A percentile compares a stretch with the other conserved stretches of the same genome.
Conservation (phyloP, 1,284 basidiomycete species). For the Agaricales sp. region DNA sequence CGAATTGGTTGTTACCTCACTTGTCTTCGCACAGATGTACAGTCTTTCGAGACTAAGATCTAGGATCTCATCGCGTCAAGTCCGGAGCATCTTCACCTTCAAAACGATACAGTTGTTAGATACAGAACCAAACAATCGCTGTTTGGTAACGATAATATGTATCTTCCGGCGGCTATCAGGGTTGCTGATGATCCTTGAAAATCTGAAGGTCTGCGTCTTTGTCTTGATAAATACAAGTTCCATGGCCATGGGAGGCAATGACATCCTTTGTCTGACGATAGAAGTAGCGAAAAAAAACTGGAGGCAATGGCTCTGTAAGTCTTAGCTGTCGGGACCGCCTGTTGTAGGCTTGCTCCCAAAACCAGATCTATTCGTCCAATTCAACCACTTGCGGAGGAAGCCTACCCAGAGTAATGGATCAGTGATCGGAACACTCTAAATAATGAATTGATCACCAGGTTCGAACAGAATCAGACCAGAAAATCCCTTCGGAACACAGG, state of each 20-base stretch:
- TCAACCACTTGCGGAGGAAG: not conserved
- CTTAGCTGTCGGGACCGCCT: not conserved
- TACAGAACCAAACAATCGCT: not conserved
- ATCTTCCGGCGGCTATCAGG: not conserved
- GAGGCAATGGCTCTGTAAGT: not conserved
- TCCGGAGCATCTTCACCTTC: not conserved
- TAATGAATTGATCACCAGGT: not conserved
- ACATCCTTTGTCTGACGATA: not conserved
- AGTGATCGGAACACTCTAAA: conserved; percentile 3
- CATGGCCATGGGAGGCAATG: not conserved
- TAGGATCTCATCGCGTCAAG: not conserved
- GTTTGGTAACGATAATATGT: not conserved
- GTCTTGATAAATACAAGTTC: not conserved
- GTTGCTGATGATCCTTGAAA: not conserved
- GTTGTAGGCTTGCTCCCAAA: not conserved
- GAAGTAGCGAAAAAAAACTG: no score
- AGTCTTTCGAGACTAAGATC: no score
- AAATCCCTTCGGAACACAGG: not conserved
- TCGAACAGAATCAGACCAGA: not conserved
- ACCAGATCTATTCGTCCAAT: not conserved
- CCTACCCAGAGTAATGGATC: not conserved
- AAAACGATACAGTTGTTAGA: not conserved
- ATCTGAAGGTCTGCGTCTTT: not conserved
- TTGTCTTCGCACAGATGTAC: no score
- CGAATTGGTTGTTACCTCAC: not conserved